These are phyloP conservation scores for Pisolithus thermaeus DNA, from an alignment of 1,284 basidiomycete species.

Conservation along the genomic window DNA sequence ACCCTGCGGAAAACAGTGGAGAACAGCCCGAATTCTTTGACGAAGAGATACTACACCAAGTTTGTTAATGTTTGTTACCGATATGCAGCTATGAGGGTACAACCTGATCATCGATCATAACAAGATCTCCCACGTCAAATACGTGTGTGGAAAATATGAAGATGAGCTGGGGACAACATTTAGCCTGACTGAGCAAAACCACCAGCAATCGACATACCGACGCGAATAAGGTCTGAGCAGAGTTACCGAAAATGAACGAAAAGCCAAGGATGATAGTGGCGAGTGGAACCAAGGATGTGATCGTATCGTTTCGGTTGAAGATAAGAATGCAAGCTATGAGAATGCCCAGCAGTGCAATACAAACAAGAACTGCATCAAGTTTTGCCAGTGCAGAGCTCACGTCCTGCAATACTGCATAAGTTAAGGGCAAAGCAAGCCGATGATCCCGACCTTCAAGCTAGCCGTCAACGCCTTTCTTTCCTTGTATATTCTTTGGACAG, in stretches of 20 bases:
- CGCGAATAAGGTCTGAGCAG: constrained; percentile 78
- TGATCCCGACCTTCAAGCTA: constrained; percentile 53
- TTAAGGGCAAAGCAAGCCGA: background rate
- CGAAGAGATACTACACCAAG: constrained; percentile 23
- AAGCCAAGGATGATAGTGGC: constrained; percentile 78
- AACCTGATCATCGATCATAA: constrained; percentile 72
- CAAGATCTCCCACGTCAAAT: constrained; percentile 73
- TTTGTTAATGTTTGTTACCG: background rate
- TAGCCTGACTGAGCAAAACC: background rate
- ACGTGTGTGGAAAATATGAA: constrained; percentile 83
- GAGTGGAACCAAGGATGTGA: constrained; percentile 76
- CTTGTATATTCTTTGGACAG: constrained; percentile 76
- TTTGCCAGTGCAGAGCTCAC: constrained; percentile 69
- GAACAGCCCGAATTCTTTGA: constrained; percentile 78
- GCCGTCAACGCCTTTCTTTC: constrained; percentile 72
- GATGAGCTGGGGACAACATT: constrained; percentile 44
- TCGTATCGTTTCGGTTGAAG: constrained; percentile 65
- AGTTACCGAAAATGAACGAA: constrained; percentile 79
- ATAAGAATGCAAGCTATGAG: constrained; percentile 75
- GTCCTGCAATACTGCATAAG: constrained; percentile 39
- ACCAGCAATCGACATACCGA: constrained; percentile 42
- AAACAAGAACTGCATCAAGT: constrained; percentile 68
- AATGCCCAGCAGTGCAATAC: constrained; percentile 53
- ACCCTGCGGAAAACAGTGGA: constrained; percentile 76
- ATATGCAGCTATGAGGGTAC: constrained; percentile 6